Evolutionary conservation across 805 yeast species (phyloP), one percentile per base, ranked within the genome.

Genomic region (Millerago galiae): DNA sequence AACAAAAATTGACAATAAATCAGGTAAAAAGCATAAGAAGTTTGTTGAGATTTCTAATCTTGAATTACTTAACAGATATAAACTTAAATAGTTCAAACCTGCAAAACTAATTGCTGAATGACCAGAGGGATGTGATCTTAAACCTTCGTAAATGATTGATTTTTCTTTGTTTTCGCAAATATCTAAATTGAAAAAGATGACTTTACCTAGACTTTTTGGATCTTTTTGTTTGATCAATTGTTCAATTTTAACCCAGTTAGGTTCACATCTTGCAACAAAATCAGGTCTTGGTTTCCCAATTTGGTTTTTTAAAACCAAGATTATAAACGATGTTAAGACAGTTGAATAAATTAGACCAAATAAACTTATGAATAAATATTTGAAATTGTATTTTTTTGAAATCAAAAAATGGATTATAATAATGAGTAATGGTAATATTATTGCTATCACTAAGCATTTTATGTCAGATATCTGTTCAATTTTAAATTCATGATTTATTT

Each of bases 261-360:
- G 96, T 24, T 71, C 58, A 61, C 98, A 91, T 46, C 98, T 72
- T 5, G 86, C 83, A 37, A 91, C 60, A 56, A 90, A 86, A 63
- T 91, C 98, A 0, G 98, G 98, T 40, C 98, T 69, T 46, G 84
- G 86, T 54, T 95, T 73, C 7, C 96, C 96, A 40, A 91, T 77
- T 76, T 83, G 76, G 54, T 82, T 79, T 62, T 91, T 91, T 41
- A 87, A 58, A 12, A 81, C 66, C 52, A 48, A 40, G 9, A 52
- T 45, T 9, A 49, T 38, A n/a, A 48, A 38, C 1, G 45, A 43
- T 2, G 53, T 50, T 11, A 44, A 13, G 4, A 41, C 29, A 24
- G 38, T 35, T 4, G 44, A 38, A 25, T 44, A 44, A 7, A 41
- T 35, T 3, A 41, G 11, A 8, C 47, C 47, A 16, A 44, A 42